These are phyloP conservation scores for Neopestalotiopsis sp. DNA, from an alignment of 2,329 filamentous ascomycete genomes.

Conservation along the genomic window DNA sequence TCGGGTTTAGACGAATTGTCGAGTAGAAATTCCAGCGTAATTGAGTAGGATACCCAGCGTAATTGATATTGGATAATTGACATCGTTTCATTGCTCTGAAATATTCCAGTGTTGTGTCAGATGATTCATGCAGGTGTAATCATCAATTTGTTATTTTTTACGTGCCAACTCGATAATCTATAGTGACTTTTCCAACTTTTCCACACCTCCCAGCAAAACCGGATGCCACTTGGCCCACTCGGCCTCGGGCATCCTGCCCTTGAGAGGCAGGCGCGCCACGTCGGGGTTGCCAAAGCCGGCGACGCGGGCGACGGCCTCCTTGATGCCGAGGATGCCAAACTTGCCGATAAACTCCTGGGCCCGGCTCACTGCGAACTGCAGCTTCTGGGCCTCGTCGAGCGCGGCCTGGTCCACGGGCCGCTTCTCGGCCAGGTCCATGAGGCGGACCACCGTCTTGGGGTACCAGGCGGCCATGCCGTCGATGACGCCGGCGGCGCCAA, in stretches of 20 bases:
- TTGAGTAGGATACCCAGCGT: not conserved
- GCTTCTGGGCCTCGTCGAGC: constrained; percentile 56
- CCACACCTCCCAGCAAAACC: constrained; percentile 39
- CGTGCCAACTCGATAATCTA: not conserved
- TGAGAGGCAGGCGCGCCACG: constrained; percentile 63
- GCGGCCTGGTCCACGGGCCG: constrained; percentile 43
- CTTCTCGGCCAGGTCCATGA: constrained; percentile 54
- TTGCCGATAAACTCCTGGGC: constrained; percentile 67
- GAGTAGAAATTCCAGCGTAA: not conserved
- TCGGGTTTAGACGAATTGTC: not conserved
- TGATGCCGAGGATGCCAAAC: constrained; percentile 67
- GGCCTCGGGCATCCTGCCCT: constrained; percentile 57
- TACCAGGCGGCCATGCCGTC: constrained; percentile 70
- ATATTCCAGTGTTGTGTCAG: no score
- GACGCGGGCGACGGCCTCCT: constrained; percentile 63
- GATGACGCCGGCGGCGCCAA: constrained; percentile 69
- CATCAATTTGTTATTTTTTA: no score
- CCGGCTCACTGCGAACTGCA: constrained; percentile 66
- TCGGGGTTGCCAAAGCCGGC: constrained; percentile 62
- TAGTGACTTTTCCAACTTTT: constrained; percentile 3
- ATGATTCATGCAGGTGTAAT: no score
- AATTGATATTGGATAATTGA: no score
- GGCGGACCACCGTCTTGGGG: constrained; percentile 63
- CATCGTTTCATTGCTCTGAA: no score
- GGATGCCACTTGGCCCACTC: constrained; percentile 48